These are phyloP conservation scores for Myxozyma geophila DNA, from an alignment of 805 yeast species.

Conservation along the genomic window DNA sequence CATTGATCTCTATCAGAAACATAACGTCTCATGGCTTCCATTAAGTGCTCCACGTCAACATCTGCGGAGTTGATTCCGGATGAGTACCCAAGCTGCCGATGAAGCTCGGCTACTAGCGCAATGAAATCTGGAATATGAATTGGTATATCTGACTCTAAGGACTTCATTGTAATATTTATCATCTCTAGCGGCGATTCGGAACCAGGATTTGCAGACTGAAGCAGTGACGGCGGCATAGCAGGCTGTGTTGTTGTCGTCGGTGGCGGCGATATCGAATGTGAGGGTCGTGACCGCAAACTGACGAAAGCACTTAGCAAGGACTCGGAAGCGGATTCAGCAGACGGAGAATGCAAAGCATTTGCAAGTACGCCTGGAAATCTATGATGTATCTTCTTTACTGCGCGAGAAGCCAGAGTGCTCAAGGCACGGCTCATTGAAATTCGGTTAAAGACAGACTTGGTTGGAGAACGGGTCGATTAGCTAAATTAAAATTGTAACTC, in stretches of 20 bases:
- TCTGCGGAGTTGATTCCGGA: conserved; percentile 51
- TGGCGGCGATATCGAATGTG: conserved; percentile 2
- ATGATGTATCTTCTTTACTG: not conserved
- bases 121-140: conserved; percentile 38
- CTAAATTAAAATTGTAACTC: not conserved
- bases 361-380: not conserved
- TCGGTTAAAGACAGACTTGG: not conserved
- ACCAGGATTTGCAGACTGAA: not conserved
- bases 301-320: not conserved
- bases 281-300: not conserved
- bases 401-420: not conserved
- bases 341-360: conserved; percentile 2
- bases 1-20: conserved; percentile 58
- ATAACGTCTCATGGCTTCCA: conserved; percentile 55
- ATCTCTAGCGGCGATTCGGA: not conserved
- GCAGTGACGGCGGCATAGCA: conserved; percentile 1
- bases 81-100: conserved; percentile 46
- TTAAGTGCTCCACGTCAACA: conserved; percentile 56
- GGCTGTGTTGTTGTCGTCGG: conserved; percentile 4
- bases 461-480: too few species aligned
- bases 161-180: not conserved
- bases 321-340: not conserved
- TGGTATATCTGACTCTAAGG: conserved; percentile 11
- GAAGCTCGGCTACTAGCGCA: conserved; percentile 45
- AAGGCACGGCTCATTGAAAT: not conserved